These are phyloP conservation scores for Xylaria sp. DNA, from an alignment of 2,329 filamentous ascomycete genomes.

Conservation along the genomic window DNA sequence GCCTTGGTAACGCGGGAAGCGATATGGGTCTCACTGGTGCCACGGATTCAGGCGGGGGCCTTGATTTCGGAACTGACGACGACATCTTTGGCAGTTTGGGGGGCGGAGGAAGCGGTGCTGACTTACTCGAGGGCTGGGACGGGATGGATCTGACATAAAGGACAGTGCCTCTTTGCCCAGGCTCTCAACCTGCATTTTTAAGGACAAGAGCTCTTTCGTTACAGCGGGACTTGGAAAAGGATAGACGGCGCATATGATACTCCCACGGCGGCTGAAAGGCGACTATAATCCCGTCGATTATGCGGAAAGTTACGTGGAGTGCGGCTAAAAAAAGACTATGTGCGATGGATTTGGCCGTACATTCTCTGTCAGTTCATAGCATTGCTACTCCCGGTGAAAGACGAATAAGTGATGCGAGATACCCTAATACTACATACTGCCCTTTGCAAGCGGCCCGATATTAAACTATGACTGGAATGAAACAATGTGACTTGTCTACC, in stretches of 20 bases:
- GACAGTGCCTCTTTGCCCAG: neutral
- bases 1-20: conserved; percentile 52
- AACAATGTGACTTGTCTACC: neutral
- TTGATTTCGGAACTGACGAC: conserved; percentile 53
- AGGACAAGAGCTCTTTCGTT: neutral
- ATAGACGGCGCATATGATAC: neutral
- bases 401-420: conserved; percentile 2
- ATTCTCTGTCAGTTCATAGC: neutral
- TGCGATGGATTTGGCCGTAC: neutral
- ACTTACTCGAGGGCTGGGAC: conserved; percentile 48
- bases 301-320: neutral
- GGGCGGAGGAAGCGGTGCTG: conserved; percentile 39
- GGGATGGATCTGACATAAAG: conserved; percentile 43
- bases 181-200: neutral
- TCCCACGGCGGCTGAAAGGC: neutral
- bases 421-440: neutral
- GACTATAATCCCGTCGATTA: conserved; percentile 2
- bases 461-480: neutral
- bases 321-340: neutral
- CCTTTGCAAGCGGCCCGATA: neutral
- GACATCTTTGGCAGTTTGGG: conserved; percentile 56
- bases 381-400: neutral
- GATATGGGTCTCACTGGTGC: conserved; percentile 45
- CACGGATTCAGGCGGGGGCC: conserved; percentile 51
- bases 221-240: neutral